These are phyloP conservation scores for Oropetium thomaeum DNA, from an alignment of 176 grass and related monocot species.

Conservation along the genomic window DNA sequence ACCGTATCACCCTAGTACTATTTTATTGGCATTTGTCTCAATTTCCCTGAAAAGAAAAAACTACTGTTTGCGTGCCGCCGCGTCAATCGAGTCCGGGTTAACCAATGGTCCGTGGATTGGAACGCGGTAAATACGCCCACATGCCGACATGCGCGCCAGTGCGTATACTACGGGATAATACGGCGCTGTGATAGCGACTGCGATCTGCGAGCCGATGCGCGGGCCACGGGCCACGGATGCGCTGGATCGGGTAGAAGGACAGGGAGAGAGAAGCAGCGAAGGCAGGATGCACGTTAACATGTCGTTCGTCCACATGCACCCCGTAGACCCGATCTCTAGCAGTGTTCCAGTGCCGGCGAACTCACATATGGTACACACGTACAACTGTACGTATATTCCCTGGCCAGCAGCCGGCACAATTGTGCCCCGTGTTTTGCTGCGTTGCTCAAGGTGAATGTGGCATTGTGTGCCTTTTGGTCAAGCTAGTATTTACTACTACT, in stretches of 20 bases:
- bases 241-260: not conserved
- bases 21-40: too few relatives aligned
- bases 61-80: not conserved
- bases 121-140: constrained; percentile 17
- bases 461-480: not conserved
- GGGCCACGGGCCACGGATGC: not conserved
- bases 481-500: too few relatives aligned
- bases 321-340: not conserved
- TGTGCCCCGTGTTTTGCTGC: not conserved
- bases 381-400: not conserved
- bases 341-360: too few relatives aligned
- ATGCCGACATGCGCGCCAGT: not conserved
- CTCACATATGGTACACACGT: not conserved
- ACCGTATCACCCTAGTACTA: too few relatives aligned
- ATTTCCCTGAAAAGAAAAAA: too few relatives aligned
- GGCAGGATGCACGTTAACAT: not conserved
- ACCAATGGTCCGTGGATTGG: not conserved
- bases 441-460: not conserved
- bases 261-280: not conserved
- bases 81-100: not conserved
- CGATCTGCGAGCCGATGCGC: not conserved
- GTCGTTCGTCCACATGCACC: not conserved
- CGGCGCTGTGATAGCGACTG: not conserved
- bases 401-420: not conserved
- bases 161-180: too few relatives aligned